Evolutionary conservation across 768 basidiomycete species (phyloP).

Genomic region (Termitomyces bulborhizus): DNA sequence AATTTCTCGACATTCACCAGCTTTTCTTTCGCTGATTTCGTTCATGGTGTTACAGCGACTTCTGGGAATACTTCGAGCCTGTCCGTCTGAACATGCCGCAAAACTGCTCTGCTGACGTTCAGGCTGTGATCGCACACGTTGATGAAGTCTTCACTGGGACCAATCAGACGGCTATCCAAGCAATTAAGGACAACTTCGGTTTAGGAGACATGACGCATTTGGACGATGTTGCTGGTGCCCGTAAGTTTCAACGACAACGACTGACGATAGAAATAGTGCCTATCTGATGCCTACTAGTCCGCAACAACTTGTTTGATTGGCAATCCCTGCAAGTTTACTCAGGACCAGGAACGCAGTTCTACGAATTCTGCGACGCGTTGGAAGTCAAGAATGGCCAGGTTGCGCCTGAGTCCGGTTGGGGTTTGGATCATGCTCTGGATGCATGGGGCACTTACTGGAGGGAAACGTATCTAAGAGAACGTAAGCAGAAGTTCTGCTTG

Average conservation of each 20-base stretch:
- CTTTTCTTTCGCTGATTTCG: neutral
- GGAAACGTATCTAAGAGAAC: conserved; percentile 31
- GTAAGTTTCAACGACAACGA: conserved; percentile 23
- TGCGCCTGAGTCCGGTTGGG: conserved; percentile 51
- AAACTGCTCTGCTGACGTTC: conserved; percentile 70
- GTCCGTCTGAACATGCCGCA: conserved; percentile 58
- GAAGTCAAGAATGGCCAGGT: conserved; percentile 52
- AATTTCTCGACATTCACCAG: conserved; percentile 11
- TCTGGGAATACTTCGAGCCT: conserved; percentile 70
- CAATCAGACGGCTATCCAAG: conserved; percentile 40
- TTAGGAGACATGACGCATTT: conserved; percentile 48
- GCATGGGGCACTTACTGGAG: conserved; percentile 60
- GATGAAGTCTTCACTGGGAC: conserved; percentile 47
- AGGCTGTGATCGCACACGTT: conserved; percentile 55
- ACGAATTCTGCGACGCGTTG: conserved; percentile 58
- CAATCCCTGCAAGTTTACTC: conserved; percentile 49
- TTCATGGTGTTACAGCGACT: conserved; percentile 27
- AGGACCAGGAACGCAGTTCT: conserved; percentile 42
- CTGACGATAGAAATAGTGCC: neutral
- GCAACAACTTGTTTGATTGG: conserved; percentile 62
- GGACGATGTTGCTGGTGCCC: conserved; percentile 60
- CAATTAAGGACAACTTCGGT: conserved; percentile 53
- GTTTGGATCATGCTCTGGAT: conserved; percentile 51
- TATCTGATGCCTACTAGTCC: conserved; percentile 29
- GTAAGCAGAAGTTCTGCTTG: conserved; percentile 27